Evolutionary conservation across 2,329 filamentous ascomycete species (phyloP), one percentile per base, ranked within the genome.

Genomic region (Lachnellula hyalina): DNA sequence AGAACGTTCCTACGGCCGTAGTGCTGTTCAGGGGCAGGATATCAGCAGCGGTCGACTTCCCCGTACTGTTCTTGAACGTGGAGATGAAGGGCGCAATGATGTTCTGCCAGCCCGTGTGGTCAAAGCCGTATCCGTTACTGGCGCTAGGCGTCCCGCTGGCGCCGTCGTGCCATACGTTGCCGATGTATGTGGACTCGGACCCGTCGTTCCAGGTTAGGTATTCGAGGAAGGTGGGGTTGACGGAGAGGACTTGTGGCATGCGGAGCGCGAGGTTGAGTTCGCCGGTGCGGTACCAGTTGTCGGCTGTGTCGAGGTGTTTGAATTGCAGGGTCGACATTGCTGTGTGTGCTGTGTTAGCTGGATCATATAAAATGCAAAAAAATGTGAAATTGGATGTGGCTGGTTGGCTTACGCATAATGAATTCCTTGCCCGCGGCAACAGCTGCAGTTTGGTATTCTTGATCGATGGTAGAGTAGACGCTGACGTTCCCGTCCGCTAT

Each of bases 141-240:
- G 58, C 17, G 70, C 69, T 32, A 1, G 58, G 49, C 0, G 61
- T 61, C 9, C 57, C 61, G 8, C 56, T 56, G 46, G 71, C 65
- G 0, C 67, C 62, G 36, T 73, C 71, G 1, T 57, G 55, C 70
- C 71, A 74, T 9, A 69, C 52, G n/a, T 71, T 70, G 0, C 71
- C 72, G 56, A 74, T 69, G 51, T 75, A 74, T 55, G 73, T 72
- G 11, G 62, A 62, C 51, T 74, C 72, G 2, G 71, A 71, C 0
- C 65, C 70, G 49, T 74, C 72, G 48, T 74, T 74, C 72, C 72
- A 74, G 14, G 70, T 72, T 47, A 72, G 70, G 4, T 73, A 60
- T 57, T 74, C 67, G 9, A 73, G 57, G 50, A 73, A 71, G 47
- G 73, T 69, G 2, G 72, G 71, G 47, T 69, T 63, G 9, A 73